phyloP scores from a whole-genome alignment of 1,284 basidiomycete species.

The Marasmius sp. region DNA sequence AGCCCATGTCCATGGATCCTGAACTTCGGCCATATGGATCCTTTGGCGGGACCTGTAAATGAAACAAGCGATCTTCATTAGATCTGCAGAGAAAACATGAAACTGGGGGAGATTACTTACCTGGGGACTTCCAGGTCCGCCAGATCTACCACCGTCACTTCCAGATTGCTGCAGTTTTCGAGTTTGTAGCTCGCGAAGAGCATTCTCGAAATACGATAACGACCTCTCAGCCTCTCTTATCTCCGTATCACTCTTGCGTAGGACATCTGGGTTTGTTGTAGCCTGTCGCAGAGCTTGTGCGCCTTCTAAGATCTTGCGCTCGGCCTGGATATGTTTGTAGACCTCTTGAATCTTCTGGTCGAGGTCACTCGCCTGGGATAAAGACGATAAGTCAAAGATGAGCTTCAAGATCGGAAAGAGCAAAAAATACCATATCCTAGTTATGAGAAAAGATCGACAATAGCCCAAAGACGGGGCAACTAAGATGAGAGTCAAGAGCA shows the following conservation, averaged over 20 bases:
- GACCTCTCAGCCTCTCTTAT: constrained; percentile 87
- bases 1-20: constrained; percentile 41
- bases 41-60: constrained; percentile 46
- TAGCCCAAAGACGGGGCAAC: constrained; percentile 2
- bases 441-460: background rate
- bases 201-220: constrained; percentile 86
- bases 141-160: constrained; percentile 55
- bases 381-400: constrained; percentile 1
- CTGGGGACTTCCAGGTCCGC: constrained; percentile 38
- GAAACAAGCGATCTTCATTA: constrained; percentile 33
- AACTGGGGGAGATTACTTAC: constrained; percentile 20
- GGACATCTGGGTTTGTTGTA: constrained; percentile 85
- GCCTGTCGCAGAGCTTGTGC: constrained; percentile 79
- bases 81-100: constrained; percentile 4
- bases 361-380: constrained; percentile 55
- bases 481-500: background rate
- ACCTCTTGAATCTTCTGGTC: constrained; percentile 93
- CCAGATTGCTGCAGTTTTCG: constrained; percentile 67
- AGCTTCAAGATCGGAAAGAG: background rate
- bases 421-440: constrained; percentile 11
- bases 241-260: constrained; percentile 80
- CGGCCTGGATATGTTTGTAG: constrained; percentile 86
- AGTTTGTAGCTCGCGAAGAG: constrained; percentile 80
- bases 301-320: constrained; percentile 90
- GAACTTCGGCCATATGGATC: constrained; percentile 42